Evolutionary conservation across 2,329 filamentous ascomycete species (phyloP).

Genomic region (Beauveria caledonica): DNA sequence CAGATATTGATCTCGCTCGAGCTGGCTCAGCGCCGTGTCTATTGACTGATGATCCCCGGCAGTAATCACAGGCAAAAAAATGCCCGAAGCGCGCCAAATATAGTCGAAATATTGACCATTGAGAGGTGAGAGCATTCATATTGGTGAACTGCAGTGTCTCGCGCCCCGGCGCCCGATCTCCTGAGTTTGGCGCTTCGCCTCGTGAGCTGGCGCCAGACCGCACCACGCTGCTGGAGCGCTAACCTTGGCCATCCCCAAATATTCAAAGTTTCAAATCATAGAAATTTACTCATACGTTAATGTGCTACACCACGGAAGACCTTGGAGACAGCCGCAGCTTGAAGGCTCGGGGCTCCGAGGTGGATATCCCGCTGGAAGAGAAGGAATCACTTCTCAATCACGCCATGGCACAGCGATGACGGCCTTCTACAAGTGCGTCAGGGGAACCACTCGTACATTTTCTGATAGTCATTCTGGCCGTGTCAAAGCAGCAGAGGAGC

Average conservation of each 20-base stretch:
- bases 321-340: not conserved
- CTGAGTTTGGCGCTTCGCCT: not conserved
- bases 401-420: not conserved
- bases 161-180: not conserved
- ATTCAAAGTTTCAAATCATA: not conserved
- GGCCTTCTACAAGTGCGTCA: too few species aligned
- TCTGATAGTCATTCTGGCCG: not conserved
- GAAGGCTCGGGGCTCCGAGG: not conserved
- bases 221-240: not conserved
- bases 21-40: too few species aligned
- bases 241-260: not conserved
- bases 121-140: too few species aligned
- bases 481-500: not conserved
- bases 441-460: not conserved
- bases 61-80: too few species aligned
- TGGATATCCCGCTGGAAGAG: not conserved
- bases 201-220: not conserved
- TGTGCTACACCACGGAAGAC: not conserved
- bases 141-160: too few species aligned
- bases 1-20: too few species aligned
- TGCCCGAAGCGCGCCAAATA: too few species aligned
- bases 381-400: not conserved
- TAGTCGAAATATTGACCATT: too few species aligned
- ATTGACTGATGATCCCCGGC: too few species aligned
- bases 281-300: not conserved